Base-by-base conservation (phyloP, 257 asterid species). In the Przewalskia tangutica region DNA sequence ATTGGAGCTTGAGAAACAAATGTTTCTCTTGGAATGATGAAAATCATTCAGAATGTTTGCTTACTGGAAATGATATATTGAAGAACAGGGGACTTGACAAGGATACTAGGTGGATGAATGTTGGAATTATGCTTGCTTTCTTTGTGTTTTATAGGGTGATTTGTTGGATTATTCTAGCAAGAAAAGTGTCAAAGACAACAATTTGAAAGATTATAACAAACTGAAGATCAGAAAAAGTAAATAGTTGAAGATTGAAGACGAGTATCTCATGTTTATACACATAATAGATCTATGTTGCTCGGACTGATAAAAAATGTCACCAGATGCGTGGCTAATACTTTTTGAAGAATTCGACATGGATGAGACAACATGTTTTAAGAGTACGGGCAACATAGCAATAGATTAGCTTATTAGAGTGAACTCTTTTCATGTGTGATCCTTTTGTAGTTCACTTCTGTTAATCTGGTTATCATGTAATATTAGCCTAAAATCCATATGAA, bases 61-160 rank as follows among this genome's bases (percentile, higher is more conserved):
- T 94, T 7, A 94, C 97, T 0, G 98, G 98, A 83, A 63, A 80
- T 65, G 97, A 91, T 81, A 93, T 94, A 38, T 82, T 94, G 98
- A 88, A 88, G 92, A 85, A 84, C 80, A 89, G 97, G 83, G 98
- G 93, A 80, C 88, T 94, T 14, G 91, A 88, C 0, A 82, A 65
- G 58, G 98, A 94, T 77, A 89, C 90, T 4, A 91, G 98, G 85
- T 90, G 91, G 95, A 85, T 87, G 16, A 94, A 93, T 64, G 93
- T 92, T 1, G 97, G 94, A 51, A 86, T 94, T 56, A 94, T 94
- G 98, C 82, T 93, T 77, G 86, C 83, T 0, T 92, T 92, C 86
- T 94, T 93, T 83, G 89, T 90, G 70, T 84, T 92, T 46, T 94
- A 94, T 85, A 82, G 97, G 10, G 38, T 89, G 23, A 93, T 92